These are phyloP conservation scores for Wallacemonas collosoma DNA, from an alignment of 208 protist genomes.

Conservation along the genomic window DNA sequence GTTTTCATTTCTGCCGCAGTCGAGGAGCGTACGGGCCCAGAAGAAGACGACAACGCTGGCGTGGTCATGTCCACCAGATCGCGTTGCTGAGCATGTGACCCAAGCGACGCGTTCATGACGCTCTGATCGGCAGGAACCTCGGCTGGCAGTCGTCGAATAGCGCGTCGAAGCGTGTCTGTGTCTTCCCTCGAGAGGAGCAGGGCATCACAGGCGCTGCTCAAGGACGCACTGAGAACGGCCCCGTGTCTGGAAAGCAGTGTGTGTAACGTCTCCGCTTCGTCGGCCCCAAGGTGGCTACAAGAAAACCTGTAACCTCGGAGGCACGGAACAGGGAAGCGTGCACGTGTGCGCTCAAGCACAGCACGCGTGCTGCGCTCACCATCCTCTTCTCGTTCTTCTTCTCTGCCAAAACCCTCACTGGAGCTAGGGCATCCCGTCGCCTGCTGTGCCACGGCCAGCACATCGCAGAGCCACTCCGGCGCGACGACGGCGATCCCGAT, in stretches of 20 bases:
- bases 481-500: conserved; percentile 57
- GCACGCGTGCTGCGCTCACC: neutral
- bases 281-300: conserved; percentile 36
- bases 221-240: conserved; percentile 33
- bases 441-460: neutral
- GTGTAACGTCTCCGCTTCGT: conserved; percentile 53
- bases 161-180: conserved; percentile 23
- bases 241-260: conserved; percentile 48
- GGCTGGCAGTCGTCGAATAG: neutral
- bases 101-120: neutral
- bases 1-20: neutral
- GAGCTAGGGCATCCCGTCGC: too few relatives aligned
- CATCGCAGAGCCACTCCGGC: conserved; percentile 44
- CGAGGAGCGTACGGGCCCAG: neutral
- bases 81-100: neutral
- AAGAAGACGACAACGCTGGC: neutral
- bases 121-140: neutral
- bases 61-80: neutral
- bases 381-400: neutral
- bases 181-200: conserved; percentile 55
- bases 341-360: neutral
- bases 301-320: conserved; percentile 75
- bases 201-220: conserved; percentile 49
- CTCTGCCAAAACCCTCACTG: neutral
- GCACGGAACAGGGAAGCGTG: conserved; percentile 37